A percentile compares a stretch with the other conserved stretches of the same genome.
Evolutionary conservation across 2,329 filamentous ascomycete genomes (phyloP).

Genomic region (Ceratocystis colombiana): DNA sequence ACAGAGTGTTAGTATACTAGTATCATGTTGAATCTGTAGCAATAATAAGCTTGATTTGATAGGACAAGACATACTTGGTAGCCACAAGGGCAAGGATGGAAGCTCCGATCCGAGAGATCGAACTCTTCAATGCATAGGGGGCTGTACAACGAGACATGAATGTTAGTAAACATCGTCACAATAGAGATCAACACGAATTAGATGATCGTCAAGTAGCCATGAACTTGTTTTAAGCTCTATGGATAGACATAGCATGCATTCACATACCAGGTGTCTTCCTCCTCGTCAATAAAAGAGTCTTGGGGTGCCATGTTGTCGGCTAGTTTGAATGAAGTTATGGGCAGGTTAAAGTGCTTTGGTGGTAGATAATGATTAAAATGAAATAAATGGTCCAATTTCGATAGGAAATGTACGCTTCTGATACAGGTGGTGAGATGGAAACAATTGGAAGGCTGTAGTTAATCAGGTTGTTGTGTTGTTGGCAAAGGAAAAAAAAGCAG

Average conservation of each 20-base stretch:
- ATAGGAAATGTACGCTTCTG: neutral
- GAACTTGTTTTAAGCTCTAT: neutral
- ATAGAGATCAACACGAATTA: neutral
- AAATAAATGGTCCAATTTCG: slow-evolving; percentile 3
- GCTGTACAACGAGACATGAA: slow-evolving; percentile 41
- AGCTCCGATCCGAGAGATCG: slow-evolving; percentile 93
- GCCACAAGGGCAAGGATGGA: slow-evolving; percentile 90
- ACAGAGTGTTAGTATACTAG: neutral
- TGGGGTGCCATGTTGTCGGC: slow-evolving; percentile 50
- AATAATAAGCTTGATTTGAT: slow-evolving; percentile 14
- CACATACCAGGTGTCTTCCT: slow-evolving; percentile 58
- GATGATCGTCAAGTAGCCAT: neutral
- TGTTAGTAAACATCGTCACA: neutral
- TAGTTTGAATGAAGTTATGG: slow-evolving; percentile 17
- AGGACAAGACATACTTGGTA: slow-evolving; percentile 65
- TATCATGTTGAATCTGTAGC: too few species aligned
- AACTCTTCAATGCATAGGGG: slow-evolving; percentile 98
- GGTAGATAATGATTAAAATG: slow-evolving; percentile 25
- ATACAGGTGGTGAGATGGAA: slow-evolving; percentile 11
- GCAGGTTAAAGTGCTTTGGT: slow-evolving; percentile 26
- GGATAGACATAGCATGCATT: neutral
- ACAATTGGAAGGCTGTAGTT: slow-evolving; percentile 8
- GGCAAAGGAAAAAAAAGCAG: slow-evolving; percentile 12
- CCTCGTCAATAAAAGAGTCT: slow-evolving; percentile 61
- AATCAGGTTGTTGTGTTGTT: slow-evolving; percentile 1